A percentile compares a stretch with the other conserved stretches of the same genome.
These are phyloP conservation scores for Jamesozyma rosinii DNA, from an alignment of 805 yeast genomes.

Conservation along the genomic window DNA sequence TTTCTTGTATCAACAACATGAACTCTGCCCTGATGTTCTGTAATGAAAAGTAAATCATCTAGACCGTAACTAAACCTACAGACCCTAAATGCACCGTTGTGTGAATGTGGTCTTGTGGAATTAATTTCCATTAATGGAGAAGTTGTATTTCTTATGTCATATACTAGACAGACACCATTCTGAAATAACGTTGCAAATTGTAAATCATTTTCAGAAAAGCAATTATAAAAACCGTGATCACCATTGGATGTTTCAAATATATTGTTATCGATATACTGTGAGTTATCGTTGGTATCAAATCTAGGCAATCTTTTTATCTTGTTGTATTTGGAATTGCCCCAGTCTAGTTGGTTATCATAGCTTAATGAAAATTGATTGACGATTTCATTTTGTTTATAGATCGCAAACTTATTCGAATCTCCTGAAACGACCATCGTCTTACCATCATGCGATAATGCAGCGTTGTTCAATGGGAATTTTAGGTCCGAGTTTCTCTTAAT, in stretches of 20 bases:
- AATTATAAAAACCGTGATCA: slow-evolving; percentile 77
- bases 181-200: slow-evolving; percentile 76
- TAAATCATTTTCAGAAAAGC: slow-evolving; percentile 66
- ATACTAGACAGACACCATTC: slow-evolving; percentile 70
- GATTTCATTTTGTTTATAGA: slow-evolving; percentile 36
- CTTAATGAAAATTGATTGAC: slow-evolving; percentile 22
- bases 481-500: slow-evolving; percentile 39
- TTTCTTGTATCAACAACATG: slow-evolving; percentile 77
- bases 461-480: slow-evolving; percentile 66
- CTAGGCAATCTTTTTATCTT: slow-evolving; percentile 26
- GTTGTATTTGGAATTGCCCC: slow-evolving; percentile 25
- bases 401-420: slow-evolving; percentile 57
- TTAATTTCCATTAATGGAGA: slow-evolving; percentile 45
- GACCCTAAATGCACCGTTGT: slow-evolving; percentile 60
- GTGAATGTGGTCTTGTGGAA: slow-evolving; percentile 49
- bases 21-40: slow-evolving; percentile 81
- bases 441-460: slow-evolving; percentile 56
- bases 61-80: slow-evolving; percentile 53
- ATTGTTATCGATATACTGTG: slow-evolving; percentile 22
- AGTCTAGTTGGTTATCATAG: slow-evolving; percentile 22
- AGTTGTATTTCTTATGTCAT: slow-evolving; percentile 58
- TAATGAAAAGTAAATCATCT: slow-evolving; percentile 65
- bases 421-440: slow-evolving; percentile 61
- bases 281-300: slow-evolving; percentile 23
- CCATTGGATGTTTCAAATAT: slow-evolving; percentile 45